Base-by-base conservation (phyloP, 805 yeast species). In the Limtongia smithiae region DNA sequence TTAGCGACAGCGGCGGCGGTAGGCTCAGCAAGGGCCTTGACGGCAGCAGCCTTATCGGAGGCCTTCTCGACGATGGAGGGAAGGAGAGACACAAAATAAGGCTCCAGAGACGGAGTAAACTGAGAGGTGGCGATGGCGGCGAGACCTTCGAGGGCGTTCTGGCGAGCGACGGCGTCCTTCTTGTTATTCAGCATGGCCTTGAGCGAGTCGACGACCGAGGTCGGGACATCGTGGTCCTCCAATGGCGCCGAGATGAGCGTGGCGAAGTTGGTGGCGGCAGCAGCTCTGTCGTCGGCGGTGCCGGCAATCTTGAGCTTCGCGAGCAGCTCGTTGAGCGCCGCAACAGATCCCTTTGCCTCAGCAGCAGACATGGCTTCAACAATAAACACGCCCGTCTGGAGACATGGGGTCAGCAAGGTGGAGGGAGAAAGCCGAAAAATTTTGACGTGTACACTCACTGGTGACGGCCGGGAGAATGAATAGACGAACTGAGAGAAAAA, bases 191-290 rank as follows among this genome's bases (percentile, higher is more conserved):
- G 76, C 62, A 93, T 81, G 65, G 78, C 79, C 69, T 78, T 75
- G 70, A 93, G 80, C 70, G 83, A 80, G 58, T 71, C 72, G 72
- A 91, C 87, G 80, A 91, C 89, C 66, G 80, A 82, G 66, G 75
- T 82, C 66, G 99, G 97, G 62, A 89, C 93, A 75, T 91, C 97
- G 74, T 93, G 97, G 78, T 93, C 98, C 71, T 91, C 90, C 75
- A 90, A 89, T 68, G 91, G 86, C 63, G 96, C 94, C 76, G 91
- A 91, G 73, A 93, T 80, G 79, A 93, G 90, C 57, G 93, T 79
- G 60, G 97, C 81, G 65, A 93, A 86, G 70, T 86, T 87, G 65
- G 84, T 71, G 68, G 96, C 93, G 70, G 94, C 90, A 68, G 79
- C 82, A 57, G 80, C 82, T 71, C 90, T 82, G 69, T 81, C 83